Evolutionary conservation across 139 green algal genomes (phyloP).

Genomic region (Ettlia oleoabundans): DNA sequence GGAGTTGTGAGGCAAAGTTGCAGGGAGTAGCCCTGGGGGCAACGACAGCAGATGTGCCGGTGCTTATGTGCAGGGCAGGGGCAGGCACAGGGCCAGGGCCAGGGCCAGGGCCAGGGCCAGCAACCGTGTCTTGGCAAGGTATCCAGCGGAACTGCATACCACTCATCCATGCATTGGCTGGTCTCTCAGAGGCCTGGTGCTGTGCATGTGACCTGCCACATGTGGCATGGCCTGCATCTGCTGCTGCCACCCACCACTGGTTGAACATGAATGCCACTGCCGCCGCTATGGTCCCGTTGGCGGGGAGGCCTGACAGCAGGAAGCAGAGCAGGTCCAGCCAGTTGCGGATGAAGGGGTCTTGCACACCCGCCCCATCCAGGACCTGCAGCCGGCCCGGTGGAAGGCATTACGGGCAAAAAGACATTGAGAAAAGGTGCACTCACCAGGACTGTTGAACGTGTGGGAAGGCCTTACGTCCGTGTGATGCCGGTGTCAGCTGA

Average conservation of each 20-base stretch:
- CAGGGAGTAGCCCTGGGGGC: background rate
- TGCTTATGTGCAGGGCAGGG: no score
- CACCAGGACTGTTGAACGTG: no score
- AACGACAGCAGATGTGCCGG: no score
- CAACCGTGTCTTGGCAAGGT: no score
- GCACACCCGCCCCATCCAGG: conserved; percentile 57
- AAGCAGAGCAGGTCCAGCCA: conserved; percentile 98
- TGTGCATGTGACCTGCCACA: no score
- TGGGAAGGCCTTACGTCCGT: no score
- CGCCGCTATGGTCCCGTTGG: conserved; percentile 92
- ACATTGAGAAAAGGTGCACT: background rate
- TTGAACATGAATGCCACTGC: conserved; percentile 96
- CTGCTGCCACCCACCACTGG: conserved; percentile 29
- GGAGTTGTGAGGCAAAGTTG: background rate
- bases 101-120: no score
- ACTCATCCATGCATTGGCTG: no score
- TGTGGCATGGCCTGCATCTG: background rate
- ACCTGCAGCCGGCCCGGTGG: conserved; percentile 42
- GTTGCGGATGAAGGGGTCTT: conserved; percentile 89
- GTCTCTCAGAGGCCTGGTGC: no score
- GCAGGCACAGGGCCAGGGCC: no score
- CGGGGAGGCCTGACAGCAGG: conserved; percentile 90
- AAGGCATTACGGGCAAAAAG: background rate
- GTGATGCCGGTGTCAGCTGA: no score
- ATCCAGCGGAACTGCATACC: no score